Conservation (phyloP, 2,329 filamentous ascomycete species). For the Orbilia brochopaga region DNA sequence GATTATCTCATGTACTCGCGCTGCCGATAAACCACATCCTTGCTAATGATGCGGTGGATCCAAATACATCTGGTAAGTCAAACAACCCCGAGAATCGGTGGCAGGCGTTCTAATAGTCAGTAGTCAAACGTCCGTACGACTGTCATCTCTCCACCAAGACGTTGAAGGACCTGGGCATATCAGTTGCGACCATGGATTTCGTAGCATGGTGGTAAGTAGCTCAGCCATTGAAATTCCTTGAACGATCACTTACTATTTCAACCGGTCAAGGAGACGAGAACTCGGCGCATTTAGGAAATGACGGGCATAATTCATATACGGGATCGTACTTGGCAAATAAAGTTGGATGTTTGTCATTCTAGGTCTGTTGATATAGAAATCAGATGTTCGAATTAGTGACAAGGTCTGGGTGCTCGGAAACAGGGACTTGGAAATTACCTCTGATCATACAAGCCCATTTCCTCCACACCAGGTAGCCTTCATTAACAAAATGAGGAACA, state of each 20-base stretch:
- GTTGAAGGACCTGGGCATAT: conserved; percentile 74
- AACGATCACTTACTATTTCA: conserved; percentile 66
- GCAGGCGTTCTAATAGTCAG: conserved; percentile 27
- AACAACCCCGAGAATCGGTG: background rate
- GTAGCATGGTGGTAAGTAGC: conserved; percentile 78
- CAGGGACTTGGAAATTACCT: conserved; percentile 28
- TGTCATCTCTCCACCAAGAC: conserved; percentile 81
- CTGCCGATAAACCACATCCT: conserved; percentile 72
- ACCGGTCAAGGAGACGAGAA: conserved; percentile 53
- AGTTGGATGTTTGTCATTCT: conserved; percentile 50
- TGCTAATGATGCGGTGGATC: conserved; percentile 74
- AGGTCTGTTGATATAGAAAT: conserved; percentile 36
- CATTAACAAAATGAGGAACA: conserved; percentile 25
- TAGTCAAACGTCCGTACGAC: conserved; percentile 81
- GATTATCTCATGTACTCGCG: conserved; percentile 79
- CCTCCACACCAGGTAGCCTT: conserved; percentile 51
- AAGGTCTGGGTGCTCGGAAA: background rate
- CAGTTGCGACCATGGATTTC: conserved; percentile 77
- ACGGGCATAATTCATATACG: background rate
- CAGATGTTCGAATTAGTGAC: conserved; percentile 16
- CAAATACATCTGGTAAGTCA: conserved; percentile 63
- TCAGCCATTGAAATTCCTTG: conserved; percentile 46
- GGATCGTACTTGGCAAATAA: conserved; percentile 16
- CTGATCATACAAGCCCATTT: conserved; percentile 53
- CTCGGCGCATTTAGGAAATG: conserved; percentile 48